Percentiles rank a stretch among this genome's conserved stretches.
Conservation (phyloP, 2,329 filamentous ascomycete genomes). For the Bisporella sp. region DNA sequence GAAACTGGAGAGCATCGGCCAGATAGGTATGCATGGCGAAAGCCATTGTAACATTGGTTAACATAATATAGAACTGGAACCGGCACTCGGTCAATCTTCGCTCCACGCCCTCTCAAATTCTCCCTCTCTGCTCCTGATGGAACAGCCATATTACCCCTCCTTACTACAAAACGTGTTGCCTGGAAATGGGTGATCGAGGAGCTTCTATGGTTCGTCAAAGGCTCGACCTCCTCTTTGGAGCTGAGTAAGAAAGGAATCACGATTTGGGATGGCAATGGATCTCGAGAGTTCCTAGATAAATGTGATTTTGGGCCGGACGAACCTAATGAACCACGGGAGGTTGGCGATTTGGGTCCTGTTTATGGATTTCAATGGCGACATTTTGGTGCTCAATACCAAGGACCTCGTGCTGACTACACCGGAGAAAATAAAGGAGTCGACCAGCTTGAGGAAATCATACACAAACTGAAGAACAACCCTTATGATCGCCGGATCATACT, state of each 20-base stretch:
- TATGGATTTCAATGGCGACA: constrained; percentile 99
- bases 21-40: constrained; percentile 53
- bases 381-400: constrained; percentile 86
- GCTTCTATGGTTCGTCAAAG: constrained; percentile 91
- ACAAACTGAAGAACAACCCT: constrained; percentile 75
- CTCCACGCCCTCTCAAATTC: constrained; percentile 82
- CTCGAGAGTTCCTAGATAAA: constrained; percentile 84
- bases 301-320: no score
- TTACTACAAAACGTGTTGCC: constrained; percentile 97
- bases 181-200: constrained; percentile 83
- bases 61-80: constrained; percentile 67
- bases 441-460: constrained; percentile 83
- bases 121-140: constrained; percentile 55
- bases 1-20: constrained; percentile 78
- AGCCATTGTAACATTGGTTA: not conserved
- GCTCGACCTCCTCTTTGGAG: constrained; percentile 70
- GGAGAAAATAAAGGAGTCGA: constrained; percentile 96
- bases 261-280: constrained; percentile 98
- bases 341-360: constrained; percentile 89
- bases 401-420: constrained; percentile 72
- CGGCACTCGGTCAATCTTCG: constrained; percentile 84
- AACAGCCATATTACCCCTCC: constrained; percentile 71
- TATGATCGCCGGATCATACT: constrained; percentile 87
- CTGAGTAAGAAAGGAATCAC: constrained; percentile 78
- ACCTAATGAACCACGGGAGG: no score